Percentiles rank a stretch among this genome's conserved stretches.
Evolutionary conservation across 768 basidiomycete species (phyloP).

Genomic region (Boletus subparvulus): DNA sequence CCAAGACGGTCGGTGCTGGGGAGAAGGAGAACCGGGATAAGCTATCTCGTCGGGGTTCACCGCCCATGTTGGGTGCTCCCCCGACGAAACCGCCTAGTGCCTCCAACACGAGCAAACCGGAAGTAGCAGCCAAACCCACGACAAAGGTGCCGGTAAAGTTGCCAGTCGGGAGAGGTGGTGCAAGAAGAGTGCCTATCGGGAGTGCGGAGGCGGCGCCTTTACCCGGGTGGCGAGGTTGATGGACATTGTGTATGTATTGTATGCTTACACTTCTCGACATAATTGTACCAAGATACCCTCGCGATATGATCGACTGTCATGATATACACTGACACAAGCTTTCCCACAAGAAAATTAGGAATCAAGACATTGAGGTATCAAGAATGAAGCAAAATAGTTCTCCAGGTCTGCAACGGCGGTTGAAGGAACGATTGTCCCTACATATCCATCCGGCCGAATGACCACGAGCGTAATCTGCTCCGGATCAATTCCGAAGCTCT

Average conservation of each 20-base stretch:
- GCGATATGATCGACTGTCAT: background rate
- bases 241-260: constrained; percentile 5
- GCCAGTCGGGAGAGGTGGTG: constrained; percentile 45
- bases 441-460: constrained; percentile 43
- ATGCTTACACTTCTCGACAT: constrained; percentile 14
- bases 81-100: constrained; percentile 19
- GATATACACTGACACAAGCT: background rate
- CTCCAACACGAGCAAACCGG: constrained; percentile 12
- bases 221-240: constrained; percentile 50
- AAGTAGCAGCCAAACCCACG: constrained; percentile 7
- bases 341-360: background rate
- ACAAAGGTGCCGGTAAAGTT: constrained; percentile 29
- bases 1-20: constrained; percentile 30
- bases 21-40: constrained; percentile 39
- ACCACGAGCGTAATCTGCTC: constrained; percentile 34
- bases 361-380: constrained; percentile 19
- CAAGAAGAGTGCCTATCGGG: constrained; percentile 65
- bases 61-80: constrained; percentile 18
- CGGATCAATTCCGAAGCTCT: constrained; percentile 34
- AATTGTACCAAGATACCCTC: constrained; percentile 25
- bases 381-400: constrained; percentile 50
- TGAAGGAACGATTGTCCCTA: constrained; percentile 36
- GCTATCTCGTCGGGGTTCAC: constrained; percentile 31
- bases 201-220: constrained; percentile 60
- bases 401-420: constrained; percentile 36